These are phyloP conservation scores for Lobosporangium transversale DNA, from an alignment of 192 early-diverging fungal species.

Conservation along the genomic window DNA sequence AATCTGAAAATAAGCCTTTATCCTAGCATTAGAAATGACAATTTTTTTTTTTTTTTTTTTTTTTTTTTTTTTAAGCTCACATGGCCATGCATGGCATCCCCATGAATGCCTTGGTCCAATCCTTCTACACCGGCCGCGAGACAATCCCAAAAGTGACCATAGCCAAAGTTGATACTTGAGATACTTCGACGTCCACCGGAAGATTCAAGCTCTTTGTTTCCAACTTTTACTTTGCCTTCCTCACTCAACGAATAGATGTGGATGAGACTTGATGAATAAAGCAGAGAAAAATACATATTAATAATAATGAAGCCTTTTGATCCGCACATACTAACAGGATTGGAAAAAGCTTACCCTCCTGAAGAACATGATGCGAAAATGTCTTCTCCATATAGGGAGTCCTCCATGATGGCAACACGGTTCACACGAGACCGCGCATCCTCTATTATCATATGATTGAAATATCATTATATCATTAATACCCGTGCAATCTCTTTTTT, in stretches of 20 bases:
- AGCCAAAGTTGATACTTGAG: constrained; percentile 31
- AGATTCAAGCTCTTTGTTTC: constrained; percentile 2
- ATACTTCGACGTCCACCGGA: constrained; percentile 7
- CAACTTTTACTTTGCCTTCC: constrained; percentile 3
- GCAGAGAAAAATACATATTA: background rate
- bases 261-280: background rate
- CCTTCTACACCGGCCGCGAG: constrained; percentile 36
- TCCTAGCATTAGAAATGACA: no score
- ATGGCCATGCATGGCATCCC: constrained; percentile 10
- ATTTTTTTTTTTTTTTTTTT: background rate
- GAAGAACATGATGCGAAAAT: constrained; percentile 37
- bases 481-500: background rate
- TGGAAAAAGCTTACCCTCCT: constrained; percentile 22
- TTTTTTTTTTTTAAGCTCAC: background rate
- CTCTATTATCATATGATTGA: background rate
- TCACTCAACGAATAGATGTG: constrained; percentile 17
- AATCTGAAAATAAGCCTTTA: background rate
- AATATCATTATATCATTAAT: background rate
- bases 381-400: constrained; percentile 6
- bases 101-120: background rate
- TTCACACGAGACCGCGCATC: constrained; percentile 12
- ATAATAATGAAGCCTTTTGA: background rate
- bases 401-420: constrained; percentile 15
- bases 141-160: constrained; percentile 35
- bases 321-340: background rate